These are phyloP conservation scores for Acanthamoeba lugdunensis DNA, from an alignment of 208 protist species.

Conservation along the genomic window DNA sequence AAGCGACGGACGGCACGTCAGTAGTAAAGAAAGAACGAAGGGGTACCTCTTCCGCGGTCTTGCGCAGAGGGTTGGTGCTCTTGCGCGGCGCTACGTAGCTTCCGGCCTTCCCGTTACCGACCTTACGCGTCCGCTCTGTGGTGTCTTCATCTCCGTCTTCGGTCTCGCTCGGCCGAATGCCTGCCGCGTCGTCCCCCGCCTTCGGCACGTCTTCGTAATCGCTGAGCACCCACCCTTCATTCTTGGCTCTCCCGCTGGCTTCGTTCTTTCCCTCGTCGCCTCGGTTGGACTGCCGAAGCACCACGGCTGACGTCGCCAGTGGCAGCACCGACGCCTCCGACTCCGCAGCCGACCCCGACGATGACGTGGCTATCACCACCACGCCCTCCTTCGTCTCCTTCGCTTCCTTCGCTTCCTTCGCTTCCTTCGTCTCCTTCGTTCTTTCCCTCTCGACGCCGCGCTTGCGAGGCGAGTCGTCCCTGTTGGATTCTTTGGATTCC, in stretches of 20 bases:
- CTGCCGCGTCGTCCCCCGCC: background rate
- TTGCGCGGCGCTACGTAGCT: slow-evolving; percentile 37
- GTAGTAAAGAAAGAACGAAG: background rate
- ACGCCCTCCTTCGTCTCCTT: background rate
- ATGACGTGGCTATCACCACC: background rate
- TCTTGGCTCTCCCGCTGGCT: background rate
- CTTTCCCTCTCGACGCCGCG: background rate
- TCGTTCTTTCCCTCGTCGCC: background rate
- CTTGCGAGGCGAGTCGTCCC: background rate
- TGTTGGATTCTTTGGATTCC: background rate
- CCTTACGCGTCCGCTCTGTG: background rate
- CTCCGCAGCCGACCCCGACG: background rate
- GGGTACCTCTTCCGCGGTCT: slow-evolving; percentile 13
- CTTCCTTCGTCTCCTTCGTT: background rate
- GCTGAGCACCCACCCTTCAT: background rate
- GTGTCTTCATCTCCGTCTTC: background rate
- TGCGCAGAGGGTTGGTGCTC: slow-evolving; percentile 4
- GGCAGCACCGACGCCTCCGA: background rate
- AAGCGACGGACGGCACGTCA: no score
- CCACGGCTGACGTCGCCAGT: background rate
- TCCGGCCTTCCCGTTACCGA: background rate
- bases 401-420: background rate
- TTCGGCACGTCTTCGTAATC: background rate
- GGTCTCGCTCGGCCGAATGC: background rate
- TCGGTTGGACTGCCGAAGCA: background rate